phyloP scores from a whole-genome alignment of 164 flowering plant genomes.

The Magnolia sinica region DNA sequence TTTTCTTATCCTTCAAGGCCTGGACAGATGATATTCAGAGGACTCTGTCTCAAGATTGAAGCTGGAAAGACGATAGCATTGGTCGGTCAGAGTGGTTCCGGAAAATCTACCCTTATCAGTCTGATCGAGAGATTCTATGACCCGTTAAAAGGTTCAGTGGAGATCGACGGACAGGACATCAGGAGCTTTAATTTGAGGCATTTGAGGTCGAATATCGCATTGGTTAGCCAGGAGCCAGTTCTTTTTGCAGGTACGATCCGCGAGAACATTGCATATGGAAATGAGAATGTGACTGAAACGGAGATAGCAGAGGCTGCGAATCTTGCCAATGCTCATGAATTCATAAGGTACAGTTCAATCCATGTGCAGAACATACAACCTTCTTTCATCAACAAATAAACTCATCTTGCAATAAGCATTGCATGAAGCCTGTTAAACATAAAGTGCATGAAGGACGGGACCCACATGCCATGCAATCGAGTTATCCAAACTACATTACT shows the following conservation, averaged over 20 bases:
- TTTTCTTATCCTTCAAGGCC: slow-evolving; percentile 32
- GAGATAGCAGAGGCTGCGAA: slow-evolving; percentile 27
- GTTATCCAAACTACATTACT: too few relatives aligned
- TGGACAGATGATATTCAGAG: slow-evolving; percentile 19
- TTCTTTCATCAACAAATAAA: too few relatives aligned
- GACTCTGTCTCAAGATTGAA: slow-evolving; percentile 18
- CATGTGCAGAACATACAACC: too few relatives aligned
- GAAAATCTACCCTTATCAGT: slow-evolving; percentile 34
- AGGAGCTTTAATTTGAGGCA: slow-evolving; percentile 21
- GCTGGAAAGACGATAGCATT: slow-evolving; percentile 26
- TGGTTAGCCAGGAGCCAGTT: slow-evolving; percentile 40
- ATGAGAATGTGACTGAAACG: slow-evolving; percentile 19
- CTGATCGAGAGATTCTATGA: slow-evolving; percentile 36
- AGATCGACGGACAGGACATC: slow-evolving; percentile 28
- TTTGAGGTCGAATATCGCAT: slow-evolving; percentile 21
- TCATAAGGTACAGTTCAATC: slow-evolving; percentile 16
- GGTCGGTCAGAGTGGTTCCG: slow-evolving; percentile 36
- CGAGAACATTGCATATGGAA: slow-evolving; percentile 26
- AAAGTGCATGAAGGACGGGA: too few relatives aligned
- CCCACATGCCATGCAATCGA: too few relatives aligned
- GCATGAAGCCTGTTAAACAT: too few relatives aligned
- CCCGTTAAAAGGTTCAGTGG: slow-evolving; percentile 24
- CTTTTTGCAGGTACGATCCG: slow-evolving; percentile 26
- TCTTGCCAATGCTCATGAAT: slow-evolving; percentile 33
- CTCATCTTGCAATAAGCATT: too few relatives aligned